phyloP scores from a whole-genome alignment of 305 asterid genomes.

The Ilex paraguariensis region DNA sequence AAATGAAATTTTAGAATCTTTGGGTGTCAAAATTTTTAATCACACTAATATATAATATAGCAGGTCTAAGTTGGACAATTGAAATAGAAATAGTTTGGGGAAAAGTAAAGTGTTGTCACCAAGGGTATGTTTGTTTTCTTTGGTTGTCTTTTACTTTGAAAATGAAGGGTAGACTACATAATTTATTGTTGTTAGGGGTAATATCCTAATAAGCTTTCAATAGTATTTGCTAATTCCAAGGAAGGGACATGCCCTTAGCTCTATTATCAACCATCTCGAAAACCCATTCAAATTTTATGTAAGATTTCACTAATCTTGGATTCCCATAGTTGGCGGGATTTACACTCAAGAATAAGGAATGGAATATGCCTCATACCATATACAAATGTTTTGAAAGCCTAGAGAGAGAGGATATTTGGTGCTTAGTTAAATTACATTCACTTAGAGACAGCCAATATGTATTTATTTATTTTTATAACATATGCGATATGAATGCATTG shows the following conservation, averaged over 20 bases:
- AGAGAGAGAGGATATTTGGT: neutral
- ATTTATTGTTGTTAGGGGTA: conserved; percentile 3
- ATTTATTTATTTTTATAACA: no score
- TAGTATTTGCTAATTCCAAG: conserved; percentile 22
- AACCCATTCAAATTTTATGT: conserved; percentile 15
- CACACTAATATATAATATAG: neutral
- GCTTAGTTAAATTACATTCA: no score
- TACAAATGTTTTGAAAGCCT: conserved; percentile 10
- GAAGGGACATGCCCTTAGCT: conserved; percentile 8
- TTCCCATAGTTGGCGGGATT: conserved; percentile 7
- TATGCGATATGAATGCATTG: no score
- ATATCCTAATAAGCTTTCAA: conserved; percentile 9
- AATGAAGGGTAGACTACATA: conserved; percentile 2
- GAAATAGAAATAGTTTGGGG: conserved; percentile 26
- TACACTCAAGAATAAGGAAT: conserved; percentile 29
- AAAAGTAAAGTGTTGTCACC: conserved; percentile 68
- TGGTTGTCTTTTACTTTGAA: conserved; percentile 40
- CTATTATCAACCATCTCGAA: conserved; percentile 9
- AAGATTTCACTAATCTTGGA: conserved; percentile 21
- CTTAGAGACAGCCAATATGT: no score
- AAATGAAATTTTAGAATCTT: no score
- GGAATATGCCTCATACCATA: conserved; percentile 36
- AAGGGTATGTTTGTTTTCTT: conserved; percentile 53
- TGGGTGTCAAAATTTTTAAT: neutral
- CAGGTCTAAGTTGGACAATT: conserved; percentile 8